Evolutionary conservation across 345 rosid species (phyloP).

Genomic region (Aethionema arabicum): DNA sequence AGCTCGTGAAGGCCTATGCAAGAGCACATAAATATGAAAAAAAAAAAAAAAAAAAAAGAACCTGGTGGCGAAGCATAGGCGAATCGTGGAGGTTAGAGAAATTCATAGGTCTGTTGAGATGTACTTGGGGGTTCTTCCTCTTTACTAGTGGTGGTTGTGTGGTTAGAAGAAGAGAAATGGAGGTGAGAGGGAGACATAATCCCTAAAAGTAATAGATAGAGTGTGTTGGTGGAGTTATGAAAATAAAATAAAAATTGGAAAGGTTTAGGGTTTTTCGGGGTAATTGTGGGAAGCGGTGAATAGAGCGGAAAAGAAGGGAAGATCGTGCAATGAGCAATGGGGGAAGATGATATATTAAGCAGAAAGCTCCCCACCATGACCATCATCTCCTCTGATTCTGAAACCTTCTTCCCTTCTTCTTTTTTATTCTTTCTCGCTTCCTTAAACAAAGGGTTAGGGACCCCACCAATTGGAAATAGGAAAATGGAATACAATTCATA

Average conservation of each 20-base stretch:
- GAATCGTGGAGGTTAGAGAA: slow-evolving; percentile 70
- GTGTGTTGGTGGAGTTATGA: background rate
- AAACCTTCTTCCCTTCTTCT: slow-evolving; percentile 3
- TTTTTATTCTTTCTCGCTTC: background rate
- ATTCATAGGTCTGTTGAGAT: slow-evolving; percentile 39
- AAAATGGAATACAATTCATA: no score
- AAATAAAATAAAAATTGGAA: slow-evolving; percentile 1
- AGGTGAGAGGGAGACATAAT: background rate
- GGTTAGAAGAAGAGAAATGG: background rate
- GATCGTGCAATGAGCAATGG: slow-evolving; percentile 31
- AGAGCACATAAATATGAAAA: background rate
- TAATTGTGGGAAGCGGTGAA: slow-evolving; percentile 30
- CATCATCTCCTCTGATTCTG: slow-evolving; percentile 8
- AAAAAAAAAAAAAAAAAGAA: slow-evolving; percentile 1
- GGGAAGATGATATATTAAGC: no score
- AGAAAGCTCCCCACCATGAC: background rate
- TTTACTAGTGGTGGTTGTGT: background rate
- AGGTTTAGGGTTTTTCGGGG: slow-evolving; percentile 16
- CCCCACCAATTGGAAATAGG: no score
- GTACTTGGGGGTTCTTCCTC: background rate
- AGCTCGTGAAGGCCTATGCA: background rate
- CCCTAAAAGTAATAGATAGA: slow-evolving; percentile 18
- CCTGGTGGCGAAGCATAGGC: slow-evolving; percentile 73
- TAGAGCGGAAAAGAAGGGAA: slow-evolving; percentile 33
- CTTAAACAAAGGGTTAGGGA: no score